Base-by-base conservation (phyloP, 352 stramenopile species). In the Plasmopara viticola region DNA sequence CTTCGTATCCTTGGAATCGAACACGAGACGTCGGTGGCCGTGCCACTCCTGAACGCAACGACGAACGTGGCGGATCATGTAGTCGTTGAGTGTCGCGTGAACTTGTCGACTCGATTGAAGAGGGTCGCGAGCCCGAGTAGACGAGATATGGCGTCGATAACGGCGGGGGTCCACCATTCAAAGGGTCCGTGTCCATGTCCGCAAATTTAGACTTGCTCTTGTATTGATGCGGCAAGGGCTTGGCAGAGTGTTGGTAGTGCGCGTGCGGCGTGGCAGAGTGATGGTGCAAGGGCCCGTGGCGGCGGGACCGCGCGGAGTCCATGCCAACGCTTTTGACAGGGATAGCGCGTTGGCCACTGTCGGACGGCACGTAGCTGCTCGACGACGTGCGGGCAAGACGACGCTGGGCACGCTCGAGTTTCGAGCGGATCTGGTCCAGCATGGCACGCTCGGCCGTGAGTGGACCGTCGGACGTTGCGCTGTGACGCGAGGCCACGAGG, bases 351-450 rank as follows among this genome's bases (percentile, higher is more conserved):
- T 44, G 49, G 34, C 50, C 57, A 41, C 56, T 68, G 30, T 77
- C 62, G 43, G 67, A 71, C 7, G 66, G 61, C 13, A 69, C 33
- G 33, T 14, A 58, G 25, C 20, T 67, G 37, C 55, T 43, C 0
- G 54, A 56, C 0, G 64, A 51, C 5, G 70, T 62, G 29, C 64
- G 70, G 9, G 67, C 73, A 35, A 88, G 66, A 3, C 73, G 70
- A 9, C 63, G 70, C 58, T 86, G 73, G 15, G 78, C 66, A 14
- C 65, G 64, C 56, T 88, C 78, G 17, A 88, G 69, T 58, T 86
- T 88, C 33, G 59, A 68, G 40, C 75, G 78, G 58, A 88, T 88
- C 55, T 81, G 61, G 33, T 85, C 71, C 71, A 88, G 85, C 74
- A 84, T 84, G 30, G 58, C 66, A 48, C 78, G 78, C 60, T 88